These are phyloP conservation scores for Pleurotus djamor DNA, from an alignment of 768 basidiomycete genomes.

Conservation along the genomic window DNA sequence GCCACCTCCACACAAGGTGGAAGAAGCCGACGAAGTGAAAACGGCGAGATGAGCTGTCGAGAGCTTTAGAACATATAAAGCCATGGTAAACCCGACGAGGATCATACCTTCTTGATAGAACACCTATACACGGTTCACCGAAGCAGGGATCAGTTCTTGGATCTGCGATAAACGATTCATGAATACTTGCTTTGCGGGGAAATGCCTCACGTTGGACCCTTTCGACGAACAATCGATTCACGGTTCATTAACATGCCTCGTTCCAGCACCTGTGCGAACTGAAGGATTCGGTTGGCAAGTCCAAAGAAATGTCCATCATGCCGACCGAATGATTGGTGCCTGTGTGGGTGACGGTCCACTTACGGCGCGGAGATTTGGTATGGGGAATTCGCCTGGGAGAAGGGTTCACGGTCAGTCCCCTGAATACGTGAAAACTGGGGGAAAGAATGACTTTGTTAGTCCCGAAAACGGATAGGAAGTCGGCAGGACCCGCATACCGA, in stretches of 20 bases:
- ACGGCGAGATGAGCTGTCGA: neutral
- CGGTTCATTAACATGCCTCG: neutral
- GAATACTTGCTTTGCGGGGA: neutral
- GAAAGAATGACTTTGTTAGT: neutral
- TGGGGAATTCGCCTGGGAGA: neutral
- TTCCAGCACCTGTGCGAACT: neutral
- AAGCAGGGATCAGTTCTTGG: neutral
- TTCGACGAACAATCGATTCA: neutral
- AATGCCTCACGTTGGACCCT: too few relatives aligned
- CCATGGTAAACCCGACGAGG: slow-evolving; percentile 4
- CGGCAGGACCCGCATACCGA: neutral
- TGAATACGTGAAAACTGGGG: neutral
- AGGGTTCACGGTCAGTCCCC: neutral
- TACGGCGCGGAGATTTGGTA: neutral
- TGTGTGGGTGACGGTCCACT: neutral
- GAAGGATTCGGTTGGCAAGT: neutral
- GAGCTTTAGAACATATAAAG: neutral
- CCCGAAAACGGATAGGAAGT: neutral
- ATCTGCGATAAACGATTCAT: neutral
- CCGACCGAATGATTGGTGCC: neutral
- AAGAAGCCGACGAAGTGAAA: neutral
- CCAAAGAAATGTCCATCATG: neutral
- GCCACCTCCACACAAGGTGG: neutral
- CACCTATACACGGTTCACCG: too few relatives aligned
- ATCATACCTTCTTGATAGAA: neutral